A percentile compares a stretch with the other conserved stretches of the same genome.
These are phyloP conservation scores for Ashbya aceris DNA, from an alignment of 1,139 yeast species.

Conservation along the genomic window DNA sequence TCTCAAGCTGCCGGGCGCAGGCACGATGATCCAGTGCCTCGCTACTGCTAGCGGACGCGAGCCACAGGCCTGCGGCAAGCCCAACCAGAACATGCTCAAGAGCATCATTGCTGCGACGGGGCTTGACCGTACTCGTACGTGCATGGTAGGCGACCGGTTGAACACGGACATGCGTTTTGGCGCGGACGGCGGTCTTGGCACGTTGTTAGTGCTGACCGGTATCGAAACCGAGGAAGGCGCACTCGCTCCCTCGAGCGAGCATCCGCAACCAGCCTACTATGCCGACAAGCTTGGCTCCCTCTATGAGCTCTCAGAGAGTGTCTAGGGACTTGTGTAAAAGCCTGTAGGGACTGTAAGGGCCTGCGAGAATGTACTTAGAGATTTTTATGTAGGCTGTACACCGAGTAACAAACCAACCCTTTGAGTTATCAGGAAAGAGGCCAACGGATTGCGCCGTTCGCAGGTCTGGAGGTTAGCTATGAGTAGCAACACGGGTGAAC, in stretches of 20 bases:
- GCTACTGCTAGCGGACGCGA: constrained; percentile 66
- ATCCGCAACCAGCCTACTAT: constrained; percentile 55
- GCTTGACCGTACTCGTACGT: constrained; percentile 52
- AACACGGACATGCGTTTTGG: constrained; percentile 96
- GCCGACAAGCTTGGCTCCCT: constrained; percentile 72
- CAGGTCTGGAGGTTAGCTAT: no score
- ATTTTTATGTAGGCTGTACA: background rate
- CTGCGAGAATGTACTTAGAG: background rate
- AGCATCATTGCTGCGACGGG: constrained; percentile 62
- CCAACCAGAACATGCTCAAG: constrained; percentile 83
- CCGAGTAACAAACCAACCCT: no score
- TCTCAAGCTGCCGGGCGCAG: constrained; percentile 84
- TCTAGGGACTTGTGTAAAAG: background rate
- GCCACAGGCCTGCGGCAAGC: constrained; percentile 84
- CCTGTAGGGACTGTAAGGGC: background rate
- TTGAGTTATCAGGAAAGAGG: no score
- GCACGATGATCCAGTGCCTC: constrained; percentile 78
- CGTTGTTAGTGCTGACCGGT: constrained; percentile 82
- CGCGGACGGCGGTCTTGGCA: constrained; percentile 69
- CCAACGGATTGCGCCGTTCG: no score
- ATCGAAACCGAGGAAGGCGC: constrained; percentile 68
- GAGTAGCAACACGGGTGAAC: constrained; percentile 10
- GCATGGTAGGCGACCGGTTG: constrained; percentile 93
- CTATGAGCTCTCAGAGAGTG: constrained; percentile 38
- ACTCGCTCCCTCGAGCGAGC: constrained; percentile 33